Base-by-base conservation (phyloP, 2,329 filamentous ascomycete genomes). In the Massarina eburnea region DNA sequence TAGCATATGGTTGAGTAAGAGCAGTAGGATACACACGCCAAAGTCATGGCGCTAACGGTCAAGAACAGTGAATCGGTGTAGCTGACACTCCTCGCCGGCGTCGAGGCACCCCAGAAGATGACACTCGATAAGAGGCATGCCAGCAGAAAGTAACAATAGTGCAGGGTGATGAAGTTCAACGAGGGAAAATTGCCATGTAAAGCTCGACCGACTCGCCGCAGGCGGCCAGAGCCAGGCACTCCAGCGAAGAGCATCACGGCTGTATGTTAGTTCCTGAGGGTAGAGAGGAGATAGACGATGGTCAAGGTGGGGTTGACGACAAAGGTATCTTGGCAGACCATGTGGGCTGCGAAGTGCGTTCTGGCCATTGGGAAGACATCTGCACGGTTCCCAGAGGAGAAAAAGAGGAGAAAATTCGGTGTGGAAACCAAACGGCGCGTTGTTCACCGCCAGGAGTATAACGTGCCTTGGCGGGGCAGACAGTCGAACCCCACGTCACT, bases 1-100 rank as follows among this genome's bases (percentile, higher is more conserved):
- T 27, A 51, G 48, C 39, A 39, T 32, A 8, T 8, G 12, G 9
- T 43, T 20, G 32, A 8, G 17, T 9, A 24, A 26, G 15, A 12
- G 10, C 40, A 30, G 17, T n/a, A 21, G 12, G 14, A 30, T 35
- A 54, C 59, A 56, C 37, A 62, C 48, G 84, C 80, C 42, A 82
- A 76, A 6, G 83, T 86, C 72, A 88, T 84, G 34, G 84, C 83
- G 44, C 81, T 85, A 32, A 84, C 75, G 40, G 80, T 79, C 41
- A 88, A 67, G 62, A 88, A 89, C 14, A 89, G 66, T n/a, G 80
- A 77, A 60, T 89, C 84, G 29, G 77, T 76, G 65, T 84, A 89
- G 36, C 71, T 68, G 39, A 88, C 73, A 51, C 73, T 79, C 41
- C 70, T 64, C 15, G 67, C 60, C 1, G 81, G 79, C 1, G 73